Percentiles rank a stretch among this genome's conserved stretches.
These are phyloP conservation scores for Botryotinia globosa DNA, from an alignment of 2,329 filamentous ascomycete species.

Conservation along the genomic window DNA sequence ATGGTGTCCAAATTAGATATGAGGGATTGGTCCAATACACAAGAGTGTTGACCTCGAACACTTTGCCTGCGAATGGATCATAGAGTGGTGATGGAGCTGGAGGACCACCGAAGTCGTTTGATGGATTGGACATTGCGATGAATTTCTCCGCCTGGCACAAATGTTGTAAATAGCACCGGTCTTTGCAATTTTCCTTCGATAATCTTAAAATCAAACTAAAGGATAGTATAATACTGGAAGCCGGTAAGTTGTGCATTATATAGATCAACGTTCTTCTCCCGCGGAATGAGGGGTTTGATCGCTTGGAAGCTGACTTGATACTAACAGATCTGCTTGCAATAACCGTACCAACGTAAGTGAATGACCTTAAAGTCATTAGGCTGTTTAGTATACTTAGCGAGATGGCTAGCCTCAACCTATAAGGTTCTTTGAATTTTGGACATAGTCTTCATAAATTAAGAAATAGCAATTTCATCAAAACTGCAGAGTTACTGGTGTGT, in stretches of 20 bases:
- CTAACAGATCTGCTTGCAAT: background rate
- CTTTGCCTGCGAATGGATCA: background rate
- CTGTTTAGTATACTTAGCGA: too few species aligned
- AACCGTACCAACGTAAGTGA: background rate
- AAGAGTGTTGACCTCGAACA: background rate
- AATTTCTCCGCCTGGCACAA: background rate
- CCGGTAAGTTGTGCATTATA: background rate
- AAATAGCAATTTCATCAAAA: too few species aligned
- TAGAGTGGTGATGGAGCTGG: background rate
- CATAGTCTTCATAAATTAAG: too few species aligned
- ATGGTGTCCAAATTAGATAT: background rate
- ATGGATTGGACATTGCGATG: background rate
- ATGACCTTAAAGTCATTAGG: too few species aligned
- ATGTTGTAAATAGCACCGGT: background rate
- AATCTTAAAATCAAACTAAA: accelerated
- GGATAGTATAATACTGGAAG: too few species aligned
- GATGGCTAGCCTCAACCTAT: too few species aligned
- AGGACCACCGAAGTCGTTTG: background rate
- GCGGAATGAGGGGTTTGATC: background rate
- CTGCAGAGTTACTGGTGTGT: too few species aligned
- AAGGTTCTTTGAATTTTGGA: too few species aligned
- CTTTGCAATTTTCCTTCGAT: too few species aligned
- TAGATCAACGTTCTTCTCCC: background rate
- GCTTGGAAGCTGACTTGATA: background rate
- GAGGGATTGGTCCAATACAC: background rate